A percentile compares a stretch with the other conserved stretches of the same genome.
These are phyloP conservation scores for Cordyceps cicadae DNA, from an alignment of 2,329 filamentous ascomycete species.

Conservation along the genomic window DNA sequence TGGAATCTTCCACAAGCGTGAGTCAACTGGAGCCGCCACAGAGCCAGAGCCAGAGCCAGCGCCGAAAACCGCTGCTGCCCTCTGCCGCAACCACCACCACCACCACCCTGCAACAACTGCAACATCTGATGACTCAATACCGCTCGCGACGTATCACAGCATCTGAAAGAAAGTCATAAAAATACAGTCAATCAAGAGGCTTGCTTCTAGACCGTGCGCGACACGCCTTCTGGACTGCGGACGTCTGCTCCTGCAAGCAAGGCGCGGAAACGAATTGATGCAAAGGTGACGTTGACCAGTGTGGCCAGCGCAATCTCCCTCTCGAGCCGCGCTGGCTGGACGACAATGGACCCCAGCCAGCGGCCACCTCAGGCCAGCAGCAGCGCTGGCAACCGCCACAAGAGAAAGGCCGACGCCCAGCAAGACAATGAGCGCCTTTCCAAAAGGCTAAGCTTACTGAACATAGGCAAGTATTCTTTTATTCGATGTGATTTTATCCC, in stretches of 20 bases:
- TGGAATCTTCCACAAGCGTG: conserved; percentile 39
- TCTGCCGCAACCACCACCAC: not conserved
- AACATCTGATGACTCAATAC: conserved; percentile 3
- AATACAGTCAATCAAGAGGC: not conserved
- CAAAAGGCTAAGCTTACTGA: conserved; percentile 75
- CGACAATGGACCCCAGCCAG: conserved; percentile 10
- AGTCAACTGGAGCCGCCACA: conserved; percentile 24
- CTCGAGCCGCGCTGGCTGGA: not conserved
- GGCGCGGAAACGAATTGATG: conserved; percentile 3
- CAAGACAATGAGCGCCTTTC: conserved; percentile 66
- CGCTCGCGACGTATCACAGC: not conserved
- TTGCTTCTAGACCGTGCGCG: not conserved
- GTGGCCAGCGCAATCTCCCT: conserved; percentile 14
- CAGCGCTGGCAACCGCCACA: conserved; percentile 28
- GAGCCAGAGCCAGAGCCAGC: not conserved
- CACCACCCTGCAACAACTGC: conserved; percentile 1
- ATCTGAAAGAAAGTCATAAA: not conserved
- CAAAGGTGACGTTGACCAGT: conserved; percentile 13
- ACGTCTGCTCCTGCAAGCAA: not conserved
- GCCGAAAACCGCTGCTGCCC: not conserved
- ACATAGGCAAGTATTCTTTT: conserved; percentile 55
- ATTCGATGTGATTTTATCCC: not conserved
- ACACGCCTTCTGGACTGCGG: not conserved
- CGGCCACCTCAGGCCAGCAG: conserved; percentile 16
- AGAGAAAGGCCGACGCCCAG: conserved; percentile 49